Evolutionary conservation across 2,329 filamentous ascomycete species (phyloP).

Genomic region (Verticillium nonalfalfae): DNA sequence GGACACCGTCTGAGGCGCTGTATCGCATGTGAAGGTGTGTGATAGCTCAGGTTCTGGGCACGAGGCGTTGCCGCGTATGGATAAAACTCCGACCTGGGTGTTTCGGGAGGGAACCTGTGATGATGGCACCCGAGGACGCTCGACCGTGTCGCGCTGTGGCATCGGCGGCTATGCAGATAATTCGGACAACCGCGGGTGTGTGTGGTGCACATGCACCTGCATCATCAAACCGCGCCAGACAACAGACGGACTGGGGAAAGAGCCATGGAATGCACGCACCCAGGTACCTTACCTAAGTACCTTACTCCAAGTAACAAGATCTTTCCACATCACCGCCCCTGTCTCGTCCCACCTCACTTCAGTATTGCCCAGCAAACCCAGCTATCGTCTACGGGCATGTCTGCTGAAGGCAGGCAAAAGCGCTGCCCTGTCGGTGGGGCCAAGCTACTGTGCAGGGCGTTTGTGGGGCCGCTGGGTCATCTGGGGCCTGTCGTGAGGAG

Average conservation of each 20-base stretch:
- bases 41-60: not conserved
- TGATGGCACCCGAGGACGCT: not conserved
- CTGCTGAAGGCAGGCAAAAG: no score
- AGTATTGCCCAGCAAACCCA: no score
- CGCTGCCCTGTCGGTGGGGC: no score
- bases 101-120: not conserved
- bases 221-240: not conserved
- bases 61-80: not conserved
- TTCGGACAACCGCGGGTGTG: not conserved
- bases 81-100: not conserved
- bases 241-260: no score
- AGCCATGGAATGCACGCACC: no score
- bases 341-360: no score
- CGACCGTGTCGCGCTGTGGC: not conserved
- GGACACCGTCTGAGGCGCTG: not conserved
- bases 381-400: no score
- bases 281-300: no score
- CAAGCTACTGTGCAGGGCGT: not conserved
- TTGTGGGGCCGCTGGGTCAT: not conserved
- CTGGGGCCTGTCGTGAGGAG: not conserved
- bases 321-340: no score
- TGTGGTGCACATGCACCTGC: not conserved
- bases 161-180: not conserved
- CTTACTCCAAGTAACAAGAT: no score
- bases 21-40: not conserved